Percentiles rank a stretch among this genome's conserved stretches.
phyloP scores from a whole-genome alignment of 176 grass and related monocot species.

The Juncus inflexus region DNA sequence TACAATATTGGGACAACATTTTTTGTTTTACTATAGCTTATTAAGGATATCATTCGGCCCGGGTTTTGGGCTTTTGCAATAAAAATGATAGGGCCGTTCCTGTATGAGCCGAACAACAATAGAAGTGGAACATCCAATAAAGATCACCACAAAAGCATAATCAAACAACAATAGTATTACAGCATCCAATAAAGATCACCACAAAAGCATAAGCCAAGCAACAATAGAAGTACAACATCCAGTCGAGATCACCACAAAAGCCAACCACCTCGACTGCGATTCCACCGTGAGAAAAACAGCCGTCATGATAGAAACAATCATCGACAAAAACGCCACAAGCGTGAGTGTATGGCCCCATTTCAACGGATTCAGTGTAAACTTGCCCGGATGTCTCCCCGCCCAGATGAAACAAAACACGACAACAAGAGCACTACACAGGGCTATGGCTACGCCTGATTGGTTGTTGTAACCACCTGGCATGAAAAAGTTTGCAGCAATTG shows the following conservation, averaged over 20 bases:
- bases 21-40: too few relatives aligned
- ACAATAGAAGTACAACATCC: conserved; percentile 30
- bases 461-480: conserved; percentile 35
- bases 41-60: too few relatives aligned
- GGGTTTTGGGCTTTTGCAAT: too few relatives aligned
- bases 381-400: conserved; percentile 31
- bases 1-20: too few relatives aligned
- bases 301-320: conserved; percentile 32
- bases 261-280: conserved; percentile 11
- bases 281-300: conserved; percentile 31
- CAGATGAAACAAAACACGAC: conserved; percentile 46
- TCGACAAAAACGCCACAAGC: conserved; percentile 32
- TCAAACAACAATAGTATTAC: conserved; percentile 21
- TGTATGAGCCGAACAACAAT: conserved; percentile 19
- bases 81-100: too few relatives aligned
- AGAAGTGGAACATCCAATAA: conserved; percentile 37
- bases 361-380: conserved; percentile 32
- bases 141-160: conserved; percentile 22
- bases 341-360: conserved; percentile 38
- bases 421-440: conserved; percentile 43
- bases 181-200: conserved; percentile 37
- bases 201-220: conserved; percentile 28
- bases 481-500: conserved; percentile 39
- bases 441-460: conserved; percentile 12
- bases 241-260: conserved; percentile 28